A percentile compares a stretch with the other conserved stretches of the same genome.
These are phyloP conservation scores for Xylona heveae DNA, from an alignment of 495 filamentous ascomycete species.

Conservation along the genomic window DNA sequence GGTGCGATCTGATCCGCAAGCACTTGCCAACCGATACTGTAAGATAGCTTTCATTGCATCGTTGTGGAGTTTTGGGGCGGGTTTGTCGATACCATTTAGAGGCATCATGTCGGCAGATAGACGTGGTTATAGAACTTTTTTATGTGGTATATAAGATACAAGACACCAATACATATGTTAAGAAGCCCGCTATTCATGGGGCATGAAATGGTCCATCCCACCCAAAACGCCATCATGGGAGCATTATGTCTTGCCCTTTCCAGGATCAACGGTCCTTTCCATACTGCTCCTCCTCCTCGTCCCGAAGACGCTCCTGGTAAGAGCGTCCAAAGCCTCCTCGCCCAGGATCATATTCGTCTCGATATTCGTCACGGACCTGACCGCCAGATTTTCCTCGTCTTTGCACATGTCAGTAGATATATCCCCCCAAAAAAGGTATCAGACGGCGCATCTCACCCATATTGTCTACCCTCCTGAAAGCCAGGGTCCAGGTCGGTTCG, in stretches of 20 bases:
- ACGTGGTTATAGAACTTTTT: too few relatives aligned
- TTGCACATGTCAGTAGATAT: not conserved
- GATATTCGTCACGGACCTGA: constrained; percentile 93
- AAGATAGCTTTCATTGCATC: too few relatives aligned
- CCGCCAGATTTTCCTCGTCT: constrained; percentile 79
- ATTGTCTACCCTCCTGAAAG: constrained; percentile 88
- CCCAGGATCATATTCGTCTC: constrained; percentile 88
- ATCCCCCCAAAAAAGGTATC: not conserved
- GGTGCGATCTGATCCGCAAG: too few relatives aligned
- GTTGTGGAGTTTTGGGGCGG: too few relatives aligned
- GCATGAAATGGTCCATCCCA: too few relatives aligned
- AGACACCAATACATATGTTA: too few relatives aligned
- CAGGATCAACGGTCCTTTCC: too few relatives aligned
- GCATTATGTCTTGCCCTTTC: too few relatives aligned
- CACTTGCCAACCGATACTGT: too few relatives aligned
- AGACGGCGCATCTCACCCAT: constrained; percentile 32
- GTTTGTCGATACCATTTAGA: not conserved
- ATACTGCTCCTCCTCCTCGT: constrained; percentile 6
- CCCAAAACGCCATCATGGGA: too few relatives aligned
- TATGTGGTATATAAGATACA: too few relatives aligned
- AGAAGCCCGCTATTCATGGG: too few relatives aligned
- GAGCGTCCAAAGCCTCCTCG: constrained; percentile 56
- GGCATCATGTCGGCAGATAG: constrained; percentile 7
- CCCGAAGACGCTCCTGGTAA: constrained; percentile 11
- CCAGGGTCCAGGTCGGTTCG: constrained; percentile 92